phyloP scores from a whole-genome alignment of 2,329 filamentous ascomycete genomes.

The Cladorrhinum sp. region DNA sequence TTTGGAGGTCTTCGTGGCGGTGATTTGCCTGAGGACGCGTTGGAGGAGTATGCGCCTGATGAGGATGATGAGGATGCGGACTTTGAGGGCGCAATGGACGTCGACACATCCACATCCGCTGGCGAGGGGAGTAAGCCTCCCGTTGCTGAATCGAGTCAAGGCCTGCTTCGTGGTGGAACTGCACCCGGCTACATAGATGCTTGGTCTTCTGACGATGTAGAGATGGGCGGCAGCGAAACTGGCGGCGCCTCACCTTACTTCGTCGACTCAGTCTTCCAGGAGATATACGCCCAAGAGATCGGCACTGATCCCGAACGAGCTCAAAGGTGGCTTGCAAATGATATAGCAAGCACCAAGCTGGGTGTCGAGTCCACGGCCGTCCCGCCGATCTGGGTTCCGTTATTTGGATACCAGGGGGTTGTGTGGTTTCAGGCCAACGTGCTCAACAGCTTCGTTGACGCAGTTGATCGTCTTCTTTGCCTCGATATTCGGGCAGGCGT shows the following conservation, averaged over 20 bases:
- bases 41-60: background rate
- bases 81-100: background rate
- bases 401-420: constrained; percentile 27
- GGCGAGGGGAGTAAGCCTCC: background rate
- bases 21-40: background rate
- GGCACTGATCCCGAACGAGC: background rate
- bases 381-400: constrained; percentile 16
- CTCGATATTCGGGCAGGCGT: constrained; percentile 24
- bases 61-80: background rate
- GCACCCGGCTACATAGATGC: background rate
- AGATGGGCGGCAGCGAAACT: background rate
- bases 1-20: background rate
- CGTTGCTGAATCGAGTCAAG: too few relatives aligned
- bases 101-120: background rate
- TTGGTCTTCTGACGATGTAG: background rate
- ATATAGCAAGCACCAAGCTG: background rate
- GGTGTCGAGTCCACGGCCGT: background rate
- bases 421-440: constrained; percentile 23
- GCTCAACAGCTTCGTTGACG: constrained; percentile 27
- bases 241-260: background rate
- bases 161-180: background rate
- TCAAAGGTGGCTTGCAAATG: background rate
- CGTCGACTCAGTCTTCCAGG: background rate
- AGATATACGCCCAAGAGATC: background rate
- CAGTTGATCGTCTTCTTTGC: constrained; percentile 26